Evolutionary conservation across 176 grass and related monocot species (phyloP).

Genomic region (Zea luxurians): DNA sequence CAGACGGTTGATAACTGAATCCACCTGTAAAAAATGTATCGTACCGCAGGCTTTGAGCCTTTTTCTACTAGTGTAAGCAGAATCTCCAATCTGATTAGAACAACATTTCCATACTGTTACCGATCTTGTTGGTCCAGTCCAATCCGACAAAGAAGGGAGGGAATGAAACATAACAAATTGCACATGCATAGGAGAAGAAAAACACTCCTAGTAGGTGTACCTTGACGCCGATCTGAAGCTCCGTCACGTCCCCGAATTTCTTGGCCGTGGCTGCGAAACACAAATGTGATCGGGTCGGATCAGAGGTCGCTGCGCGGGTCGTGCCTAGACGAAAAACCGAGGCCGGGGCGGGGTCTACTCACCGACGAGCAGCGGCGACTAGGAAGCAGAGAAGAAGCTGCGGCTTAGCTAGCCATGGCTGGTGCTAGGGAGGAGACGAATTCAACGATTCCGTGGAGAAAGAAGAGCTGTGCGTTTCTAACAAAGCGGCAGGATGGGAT

Average conservation of each 20-base stretch:
- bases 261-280: conserved; percentile 66
- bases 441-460: background rate
- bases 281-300: conserved; percentile 44
- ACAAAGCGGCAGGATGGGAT: background rate
- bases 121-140: background rate
- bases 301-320: conserved; percentile 2
- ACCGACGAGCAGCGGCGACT: conserved; percentile 45
- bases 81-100: background rate
- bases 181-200: background rate
- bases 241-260: conserved; percentile 79
- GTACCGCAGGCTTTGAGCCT: no score
- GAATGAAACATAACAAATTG: background rate
- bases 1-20: no score
- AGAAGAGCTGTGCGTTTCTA: background rate
- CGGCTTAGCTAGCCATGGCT: conserved; percentile 49
- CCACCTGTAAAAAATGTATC: no score
- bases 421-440: background rate
- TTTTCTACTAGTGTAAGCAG: background rate
- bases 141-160: background rate
- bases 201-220: conserved; percentile 23
- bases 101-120: background rate
- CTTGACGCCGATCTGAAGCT: conserved; percentile 96
- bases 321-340: background rate
- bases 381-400: conserved; percentile 34
- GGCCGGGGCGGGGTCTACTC: background rate